Evolutionary conservation across 176 grass and related monocot genomes (phyloP).

Genomic region (Rhynchospora tenuis): DNA sequence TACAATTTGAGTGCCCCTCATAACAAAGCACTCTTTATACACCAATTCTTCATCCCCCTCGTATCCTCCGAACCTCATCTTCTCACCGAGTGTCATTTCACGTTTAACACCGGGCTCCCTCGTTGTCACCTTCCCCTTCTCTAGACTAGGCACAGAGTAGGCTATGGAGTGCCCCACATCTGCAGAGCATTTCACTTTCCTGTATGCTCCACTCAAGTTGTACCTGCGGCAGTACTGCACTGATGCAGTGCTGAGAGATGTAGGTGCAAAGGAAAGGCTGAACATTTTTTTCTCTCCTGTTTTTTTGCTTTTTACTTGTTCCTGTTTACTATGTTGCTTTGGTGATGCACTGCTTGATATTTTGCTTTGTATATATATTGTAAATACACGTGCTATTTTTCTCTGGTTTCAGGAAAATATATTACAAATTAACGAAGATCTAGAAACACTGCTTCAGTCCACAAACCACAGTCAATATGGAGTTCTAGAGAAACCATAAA

Average conservation of each 20-base stretch:
- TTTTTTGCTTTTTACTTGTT: neutral
- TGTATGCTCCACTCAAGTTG: neutral
- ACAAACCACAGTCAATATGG: neutral
- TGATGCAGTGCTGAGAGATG: neutral
- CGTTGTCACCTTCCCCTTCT: neutral
- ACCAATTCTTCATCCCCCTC: neutral
- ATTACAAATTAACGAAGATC: neutral
- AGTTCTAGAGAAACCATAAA: neutral
- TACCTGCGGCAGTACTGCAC: neutral
- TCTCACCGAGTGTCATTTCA: neutral
- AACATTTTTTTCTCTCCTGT: neutral
- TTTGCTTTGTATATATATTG: neutral
- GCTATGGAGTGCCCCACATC: neutral
- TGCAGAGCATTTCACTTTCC: neutral
- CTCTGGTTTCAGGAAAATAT: neutral
- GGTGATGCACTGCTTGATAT: neutral
- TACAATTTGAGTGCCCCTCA: neutral
- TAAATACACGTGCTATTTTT: neutral
- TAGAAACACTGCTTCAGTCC: neutral
- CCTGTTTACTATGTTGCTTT: neutral
- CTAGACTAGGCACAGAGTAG: neutral
- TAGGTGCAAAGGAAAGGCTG: neutral
- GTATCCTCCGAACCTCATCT: neutral
- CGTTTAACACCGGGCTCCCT: neutral
- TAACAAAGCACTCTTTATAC: neutral